Conservation (phyloP, 352 stramenopile genomes). For the Blastocystis sp. region DNA sequence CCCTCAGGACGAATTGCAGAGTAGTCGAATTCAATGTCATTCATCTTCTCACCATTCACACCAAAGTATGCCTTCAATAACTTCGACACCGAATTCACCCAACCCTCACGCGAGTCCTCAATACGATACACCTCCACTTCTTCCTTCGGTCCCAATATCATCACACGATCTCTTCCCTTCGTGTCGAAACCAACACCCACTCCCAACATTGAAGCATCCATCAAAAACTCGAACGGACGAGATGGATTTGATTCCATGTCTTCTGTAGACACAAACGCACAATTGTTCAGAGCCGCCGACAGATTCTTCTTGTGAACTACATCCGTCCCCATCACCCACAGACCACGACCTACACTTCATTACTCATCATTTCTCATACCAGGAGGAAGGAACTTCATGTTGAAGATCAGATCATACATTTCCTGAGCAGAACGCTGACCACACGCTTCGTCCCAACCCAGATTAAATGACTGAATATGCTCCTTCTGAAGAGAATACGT, state of each 20-base stretch:
- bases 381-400: slow-evolving; percentile 82
- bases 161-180: slow-evolving; percentile 62
- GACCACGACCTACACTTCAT: slow-evolving; percentile 65
- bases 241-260: slow-evolving; percentile 67
- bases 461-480: slow-evolving; percentile 65
- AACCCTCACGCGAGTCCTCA: slow-evolving; percentile 66
- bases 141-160: slow-evolving; percentile 60
- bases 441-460: slow-evolving; percentile 68
- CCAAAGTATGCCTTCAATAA: slow-evolving; percentile 71
- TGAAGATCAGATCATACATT: slow-evolving; percentile 79
- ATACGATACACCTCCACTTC: slow-evolving; percentile 59
- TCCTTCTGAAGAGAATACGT: slow-evolving; percentile 81
- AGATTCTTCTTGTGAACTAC: slow-evolving; percentile 73
- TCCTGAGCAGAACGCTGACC: slow-evolving; percentile 67
- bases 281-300: slow-evolving; percentile 81
- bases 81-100: slow-evolving; percentile 72
- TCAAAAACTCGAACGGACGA: slow-evolving; percentile 79
- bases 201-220: slow-evolving; percentile 82
- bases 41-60: neutral
- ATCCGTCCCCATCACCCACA: slow-evolving; percentile 83
- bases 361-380: neutral
- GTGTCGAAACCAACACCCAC: slow-evolving; percentile 83
- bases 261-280: slow-evolving; percentile 77
- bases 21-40: slow-evolving; percentile 73
- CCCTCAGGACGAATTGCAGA: slow-evolving; percentile 71